Evolutionary conservation across 495 filamentous ascomycete species (phyloP), one percentile per base, ranked within the genome.

Genomic region (Penicillium cinerascens): DNA sequence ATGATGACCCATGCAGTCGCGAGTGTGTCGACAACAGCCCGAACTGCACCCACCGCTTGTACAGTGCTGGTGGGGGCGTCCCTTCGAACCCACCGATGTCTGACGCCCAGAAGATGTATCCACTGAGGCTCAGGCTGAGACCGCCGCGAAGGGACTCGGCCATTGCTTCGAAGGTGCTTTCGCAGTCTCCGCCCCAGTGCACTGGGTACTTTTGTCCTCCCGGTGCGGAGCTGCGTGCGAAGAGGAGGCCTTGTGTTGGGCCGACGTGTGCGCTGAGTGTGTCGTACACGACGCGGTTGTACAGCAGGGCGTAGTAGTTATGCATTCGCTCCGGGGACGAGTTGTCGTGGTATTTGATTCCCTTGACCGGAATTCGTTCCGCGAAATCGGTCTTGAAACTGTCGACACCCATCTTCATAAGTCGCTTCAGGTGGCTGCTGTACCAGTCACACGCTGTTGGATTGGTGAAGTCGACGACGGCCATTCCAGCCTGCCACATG

Each of bases 11-110:
- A 64, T 88, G 85, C 4, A 89, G 72, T 3, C 85, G 80, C 33
- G 79, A 84, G 63, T 88, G 85, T 0, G 80, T 81, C 56, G 82
- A 87, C 13, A 89, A 63, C 0, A 88, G 75, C 0, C 86, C 85
- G 54, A 88, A 87, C 4, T 85, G 84, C 6, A 88, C 84, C 86
- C 86, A 89, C 29, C 86, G 81, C 65, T 88, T 89, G 65, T 89
- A 89, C 52, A 88, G 79, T 62, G 82, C 82, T 0, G 85, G 80
- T 6, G 79, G 75, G 8, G 85, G 86, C 9, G 72, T 79, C 2
- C 85, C 86, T 58, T 88, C 86, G 59, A 88, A 89, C 15, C 86
- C 86, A 33, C 86, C 86, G 51, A 89, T 89, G 61, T 88, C 86
- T 42, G 78, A 78, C 20, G 78, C 79, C 83, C 84, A 87, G 71